Base-by-base conservation (phyloP, 495 filamentous ascomycete species). In the Parathielavia appendiculata region DNA sequence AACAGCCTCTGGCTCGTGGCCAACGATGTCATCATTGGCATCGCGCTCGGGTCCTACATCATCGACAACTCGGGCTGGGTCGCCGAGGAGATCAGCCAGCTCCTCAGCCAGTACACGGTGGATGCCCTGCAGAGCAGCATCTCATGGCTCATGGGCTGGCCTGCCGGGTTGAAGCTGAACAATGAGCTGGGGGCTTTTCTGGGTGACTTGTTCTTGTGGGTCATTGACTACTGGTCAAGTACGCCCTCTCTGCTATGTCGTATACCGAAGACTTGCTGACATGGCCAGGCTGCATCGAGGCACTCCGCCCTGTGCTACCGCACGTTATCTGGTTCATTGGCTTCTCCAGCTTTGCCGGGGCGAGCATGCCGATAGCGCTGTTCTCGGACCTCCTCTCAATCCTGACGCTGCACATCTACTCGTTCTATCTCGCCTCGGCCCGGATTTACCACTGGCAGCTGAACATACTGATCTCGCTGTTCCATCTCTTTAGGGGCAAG, bases 361-460 rank as follows among this genome's bases (percentile, higher is more conserved):
- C 93, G 13, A 96, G 88, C 68, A 91, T 99, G 89, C 93, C 93
- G 0, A 96, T 99, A 47, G 90, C 93, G 4, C 78, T 99, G 3
- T 93, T 96, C 71, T 99, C 93, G 0, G 93, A 99, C 66, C 81
- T 99, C 0, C 81, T 97, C 34, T 96, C 91, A 3, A 82, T 96
- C 43, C 79, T 97, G 51, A 97, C 95, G 19, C 75, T 97, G 23
- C 93, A 99, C 70, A 96, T 99, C 49, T 95, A 96, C 76, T 92
- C 86, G 40, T 99, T 97, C 73, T 99, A 99, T 71, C 88, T 96
- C 41, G 92, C 93, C 41, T 95, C 90, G 5, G 93, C 93, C 5
- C 85, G 92, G 10, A 97, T 99, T 56, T 99, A 92, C 73, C 90
- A 96, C 73, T 97, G 93, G 92, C 95, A 99, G 67, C 83, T 97